Percentiles rank a stretch among this genome's conserved stretches.
Evolutionary conservation across 1,284 basidiomycete species (phyloP).

Genomic region (Tilletia setariae): DNA sequence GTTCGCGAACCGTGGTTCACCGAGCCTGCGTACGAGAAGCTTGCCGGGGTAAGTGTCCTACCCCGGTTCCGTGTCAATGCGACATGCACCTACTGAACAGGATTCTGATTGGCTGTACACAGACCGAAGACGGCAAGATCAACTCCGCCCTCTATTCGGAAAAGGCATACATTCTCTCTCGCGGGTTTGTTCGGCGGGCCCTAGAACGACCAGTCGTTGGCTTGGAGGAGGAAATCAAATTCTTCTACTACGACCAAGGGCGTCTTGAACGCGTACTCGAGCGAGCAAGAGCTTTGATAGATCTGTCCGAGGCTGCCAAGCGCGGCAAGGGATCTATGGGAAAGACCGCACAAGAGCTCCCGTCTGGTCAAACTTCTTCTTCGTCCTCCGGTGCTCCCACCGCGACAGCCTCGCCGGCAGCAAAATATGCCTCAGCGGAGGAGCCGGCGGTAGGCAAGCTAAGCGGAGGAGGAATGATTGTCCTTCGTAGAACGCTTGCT

Average conservation of each 20-base stretch:
- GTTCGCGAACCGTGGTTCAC: slow-evolving; percentile 74
- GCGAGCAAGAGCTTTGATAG: neutral
- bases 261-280: neutral
- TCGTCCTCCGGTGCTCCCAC: neutral
- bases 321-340: no score
- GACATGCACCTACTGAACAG: slow-evolving; percentile 2
- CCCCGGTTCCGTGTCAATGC: no score
- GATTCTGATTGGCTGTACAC: slow-evolving; percentile 62
- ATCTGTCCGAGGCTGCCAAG: neutral
- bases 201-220: slow-evolving; percentile 72
- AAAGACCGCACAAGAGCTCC: no score
- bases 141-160: slow-evolving; percentile 75
- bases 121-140: slow-evolving; percentile 77
- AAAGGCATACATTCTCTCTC: slow-evolving; percentile 84
- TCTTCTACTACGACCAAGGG: slow-evolving; percentile 62
- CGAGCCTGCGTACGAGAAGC: slow-evolving; percentile 33
- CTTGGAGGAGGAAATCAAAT: slow-evolving; percentile 69
- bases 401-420: no score
- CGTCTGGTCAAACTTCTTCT: no score
- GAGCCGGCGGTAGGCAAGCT: slow-evolving; percentile 15
- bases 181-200: slow-evolving; percentile 80
- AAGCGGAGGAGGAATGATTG: slow-evolving; percentile 11
- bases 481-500: neutral
- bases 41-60: slow-evolving; percentile 52
- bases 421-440: neutral